Evolutionary conservation across 306 rosid species (phyloP).

Genomic region (Senna siamea): DNA sequence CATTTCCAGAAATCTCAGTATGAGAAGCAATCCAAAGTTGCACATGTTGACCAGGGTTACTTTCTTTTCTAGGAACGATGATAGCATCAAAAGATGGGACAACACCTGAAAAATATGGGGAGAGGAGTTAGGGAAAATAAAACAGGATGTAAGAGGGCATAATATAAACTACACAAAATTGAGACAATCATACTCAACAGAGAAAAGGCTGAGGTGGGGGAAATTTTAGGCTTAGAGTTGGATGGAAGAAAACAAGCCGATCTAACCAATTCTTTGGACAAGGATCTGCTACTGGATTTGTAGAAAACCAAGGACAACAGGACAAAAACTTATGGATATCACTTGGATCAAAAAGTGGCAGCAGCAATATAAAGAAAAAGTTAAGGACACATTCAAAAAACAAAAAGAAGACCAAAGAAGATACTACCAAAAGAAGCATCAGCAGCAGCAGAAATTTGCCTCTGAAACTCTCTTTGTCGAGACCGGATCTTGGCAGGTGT

Average conservation of each 20-base stretch:
- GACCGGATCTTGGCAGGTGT: slow-evolving; percentile 3
- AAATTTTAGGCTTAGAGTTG: slow-evolving; percentile 32
- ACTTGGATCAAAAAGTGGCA: slow-evolving; percentile 14
- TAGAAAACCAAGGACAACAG: slow-evolving; percentile 16
- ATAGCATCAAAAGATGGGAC: slow-evolving; percentile 36
- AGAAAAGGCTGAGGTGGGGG: slow-evolving; percentile 26
- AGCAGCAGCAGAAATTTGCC: background rate
- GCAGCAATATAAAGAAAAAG: slow-evolving; percentile 30
- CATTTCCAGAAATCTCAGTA: slow-evolving; percentile 20
- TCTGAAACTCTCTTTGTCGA: slow-evolving; percentile 29
- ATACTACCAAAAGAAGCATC: slow-evolving; percentile 29
- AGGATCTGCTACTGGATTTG: slow-evolving; percentile 29
- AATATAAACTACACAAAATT: background rate
- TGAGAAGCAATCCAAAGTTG: slow-evolving; percentile 4
- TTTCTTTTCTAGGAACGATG: slow-evolving; percentile 15
- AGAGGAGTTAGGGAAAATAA: background rate
- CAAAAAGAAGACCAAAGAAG: background rate
- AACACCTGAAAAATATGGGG: slow-evolving; percentile 28
- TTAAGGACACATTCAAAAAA: slow-evolving; percentile 17
- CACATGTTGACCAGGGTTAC: background rate
- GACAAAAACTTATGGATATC: slow-evolving; percentile 13
- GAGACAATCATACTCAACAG: slow-evolving; percentile 40
- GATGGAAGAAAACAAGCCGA: slow-evolving; percentile 40
- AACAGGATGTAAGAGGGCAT: background rate
- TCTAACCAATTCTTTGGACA: slow-evolving; percentile 42